Percentiles rank a stretch among this genome's conserved stretches.
phyloP scores from a whole-genome alignment of 2,329 filamentous ascomycete genomes.

The Aspergillus quadricinctus region DNA sequence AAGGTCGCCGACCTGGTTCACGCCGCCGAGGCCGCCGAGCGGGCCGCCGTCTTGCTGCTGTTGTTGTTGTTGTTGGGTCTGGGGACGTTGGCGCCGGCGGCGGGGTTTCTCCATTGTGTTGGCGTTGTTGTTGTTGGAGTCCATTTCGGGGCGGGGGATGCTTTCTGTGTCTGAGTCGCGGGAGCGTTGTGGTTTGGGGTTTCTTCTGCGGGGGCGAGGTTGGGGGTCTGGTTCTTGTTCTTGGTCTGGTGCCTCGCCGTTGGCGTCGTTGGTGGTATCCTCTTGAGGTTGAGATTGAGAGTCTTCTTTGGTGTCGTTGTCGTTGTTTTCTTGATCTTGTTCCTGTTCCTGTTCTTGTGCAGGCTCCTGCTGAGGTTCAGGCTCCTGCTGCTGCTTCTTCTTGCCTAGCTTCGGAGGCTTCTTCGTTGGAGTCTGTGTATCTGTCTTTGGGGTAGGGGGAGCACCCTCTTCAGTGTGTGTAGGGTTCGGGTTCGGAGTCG shows the following conservation, averaged over 20 bases:
- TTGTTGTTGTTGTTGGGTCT: constrained; percentile 39
- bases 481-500: constrained; percentile 11
- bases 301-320: constrained; percentile 7
- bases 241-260: no score
- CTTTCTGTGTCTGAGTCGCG: no score
- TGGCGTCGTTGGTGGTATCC: no score
- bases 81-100: constrained; percentile 51
- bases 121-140: constrained; percentile 19
- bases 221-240: constrained; percentile 32
- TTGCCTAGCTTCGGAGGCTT: constrained; percentile 31
- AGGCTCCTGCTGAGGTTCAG: constrained; percentile 34
- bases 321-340: constrained; percentile 26
- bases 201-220: constrained; percentile 10
- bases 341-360: constrained; percentile 42
- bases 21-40: constrained; percentile 49
- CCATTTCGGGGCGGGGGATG: constrained; percentile 9
- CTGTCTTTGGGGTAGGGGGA: not conserved
- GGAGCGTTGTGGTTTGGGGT: no score
- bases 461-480: not conserved
- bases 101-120: constrained; percentile 44
- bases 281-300: constrained; percentile 14
- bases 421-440: constrained; percentile 9
- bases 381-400: constrained; percentile 41
- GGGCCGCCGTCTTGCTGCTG: constrained; percentile 37
- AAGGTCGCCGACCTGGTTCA: constrained; percentile 55